Evolutionary conservation across 177 flowering plant species (phyloP), one percentile per base, ranked within the genome.

Genomic region (Tripterygium wilfordii): DNA sequence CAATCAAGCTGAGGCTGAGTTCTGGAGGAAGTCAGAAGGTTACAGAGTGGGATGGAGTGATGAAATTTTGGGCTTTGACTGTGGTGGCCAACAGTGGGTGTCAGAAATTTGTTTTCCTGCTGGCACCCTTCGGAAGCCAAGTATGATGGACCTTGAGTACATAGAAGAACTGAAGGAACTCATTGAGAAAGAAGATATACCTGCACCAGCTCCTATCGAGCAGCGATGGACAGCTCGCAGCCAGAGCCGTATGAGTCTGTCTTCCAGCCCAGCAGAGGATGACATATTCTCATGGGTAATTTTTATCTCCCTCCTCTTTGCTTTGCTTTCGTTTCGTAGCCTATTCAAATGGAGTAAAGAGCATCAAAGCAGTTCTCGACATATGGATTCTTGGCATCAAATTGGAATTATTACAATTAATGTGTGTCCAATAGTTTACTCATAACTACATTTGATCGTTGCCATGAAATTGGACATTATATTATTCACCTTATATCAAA

Each of bases 11-110:
- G 99, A 94, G 74, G 99, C 99, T 18, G 97, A 87, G 46, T 94
- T 75, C 67, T 94, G 99, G 99, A 77, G 61, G 56, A 89, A 81
- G 60, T 94, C 97, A 27, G 99, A 94, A 61, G 99, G 99, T 55
- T 94, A 85, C 47, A 69, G 97, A 69, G 83, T 83, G 32, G 99
- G 99, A 49, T 94, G 97, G 97, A 87, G 89, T 65, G 99, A 94
- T 73, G 99, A 94, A 64, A 89, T 94, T 41, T 58, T 94, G 61
- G 96, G 96, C 21, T 89, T 94, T 66, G 97, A 94, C 68, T 94
- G 99, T 74, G 99, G 99, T 59, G 99, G 99, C 23, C 96, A 94
- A 51, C 97, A 94, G 54, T 94, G 99, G 99, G 99, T 94, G n/a
- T 94, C 99, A 21, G 99, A 94, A 58, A 89, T 58, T 24, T 94